These are phyloP conservation scores for Nannizziopsis barbatae DNA, from an alignment of 2,329 filamentous ascomycete species.

Conservation along the genomic window DNA sequence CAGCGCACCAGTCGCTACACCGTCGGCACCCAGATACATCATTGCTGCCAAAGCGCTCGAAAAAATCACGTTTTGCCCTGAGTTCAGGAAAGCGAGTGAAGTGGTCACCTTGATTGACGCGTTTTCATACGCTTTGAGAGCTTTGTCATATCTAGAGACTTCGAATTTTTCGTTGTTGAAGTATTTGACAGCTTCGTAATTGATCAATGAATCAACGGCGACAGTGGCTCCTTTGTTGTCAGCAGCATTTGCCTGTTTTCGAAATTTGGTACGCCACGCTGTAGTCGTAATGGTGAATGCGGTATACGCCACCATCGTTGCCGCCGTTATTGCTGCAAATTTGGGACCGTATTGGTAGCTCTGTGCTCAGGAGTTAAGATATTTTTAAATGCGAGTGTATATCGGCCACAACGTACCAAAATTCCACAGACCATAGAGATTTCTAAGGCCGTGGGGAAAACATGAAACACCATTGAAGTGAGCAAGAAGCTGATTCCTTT, in stretches of 20 bases:
- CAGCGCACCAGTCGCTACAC: conserved; percentile 66
- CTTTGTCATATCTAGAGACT: conserved; percentile 77
- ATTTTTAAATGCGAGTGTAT: not conserved
- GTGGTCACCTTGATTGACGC: conserved; percentile 96
- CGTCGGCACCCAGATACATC: conserved; percentile 94
- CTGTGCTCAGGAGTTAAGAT: conserved; percentile 23
- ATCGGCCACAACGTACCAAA: conserved; percentile 40
- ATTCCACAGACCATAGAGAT: conserved; percentile 95
- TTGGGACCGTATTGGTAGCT: conserved; percentile 90
- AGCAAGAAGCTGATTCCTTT: conserved; percentile 97
- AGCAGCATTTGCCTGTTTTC: conserved; percentile 86
- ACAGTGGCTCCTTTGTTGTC: conserved; percentile 94
- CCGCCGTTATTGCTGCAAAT: conserved; percentile 79
- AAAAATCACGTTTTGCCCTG: conserved; percentile 94
- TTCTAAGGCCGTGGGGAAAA: conserved; percentile 84
- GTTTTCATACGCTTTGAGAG: conserved; percentile 74
- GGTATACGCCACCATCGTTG: conserved; percentile 87
- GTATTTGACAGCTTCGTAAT: conserved; percentile 98
- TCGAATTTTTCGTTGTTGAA: conserved; percentile 99
- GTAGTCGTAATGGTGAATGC: conserved; percentile 97
- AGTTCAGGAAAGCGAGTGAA: conserved; percentile 83
- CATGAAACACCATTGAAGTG: conserved; percentile 97
- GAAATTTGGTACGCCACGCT: conserved; percentile 92
- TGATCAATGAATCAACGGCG: conserved; percentile 91
- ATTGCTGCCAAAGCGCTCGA: conserved; percentile 85